Percentiles rank a stretch among this genome's conserved stretches.
Evolutionary conservation across 345 rosid species (phyloP).

Genomic region (Aurinia saxatilis): DNA sequence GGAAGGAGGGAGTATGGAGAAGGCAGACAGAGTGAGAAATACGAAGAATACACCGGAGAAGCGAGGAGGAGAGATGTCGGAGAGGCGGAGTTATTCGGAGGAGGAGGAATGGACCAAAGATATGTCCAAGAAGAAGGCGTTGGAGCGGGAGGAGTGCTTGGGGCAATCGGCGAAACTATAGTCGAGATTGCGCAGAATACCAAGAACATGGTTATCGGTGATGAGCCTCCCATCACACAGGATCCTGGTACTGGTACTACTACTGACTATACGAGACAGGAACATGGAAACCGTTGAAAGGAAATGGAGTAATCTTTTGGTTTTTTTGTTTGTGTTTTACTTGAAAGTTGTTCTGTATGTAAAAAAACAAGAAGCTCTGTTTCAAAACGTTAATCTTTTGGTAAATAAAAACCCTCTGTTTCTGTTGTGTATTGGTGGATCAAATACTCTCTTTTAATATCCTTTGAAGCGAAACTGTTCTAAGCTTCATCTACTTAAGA

Average conservation of each 20-base stretch:
- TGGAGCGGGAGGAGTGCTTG: constrained; percentile 38
- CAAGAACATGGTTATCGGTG: constrained; percentile 42
- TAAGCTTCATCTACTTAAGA: no score
- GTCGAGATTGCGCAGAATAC: constrained; percentile 61
- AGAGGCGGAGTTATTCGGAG: background rate
- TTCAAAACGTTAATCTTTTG: background rate
- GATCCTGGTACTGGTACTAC: constrained; percentile 2
- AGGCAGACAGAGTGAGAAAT: background rate
- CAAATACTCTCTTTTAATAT: no score
- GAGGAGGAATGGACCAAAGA: constrained; percentile 15
- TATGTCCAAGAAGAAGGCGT: constrained; percentile 11
- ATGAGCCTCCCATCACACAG: constrained; percentile 4
- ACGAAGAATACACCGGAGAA: background rate
- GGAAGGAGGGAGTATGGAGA: background rate
- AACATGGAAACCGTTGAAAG: constrained; percentile 20
- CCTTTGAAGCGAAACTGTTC: no score
- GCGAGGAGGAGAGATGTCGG: background rate
- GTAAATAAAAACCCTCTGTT: constrained; percentile 5
- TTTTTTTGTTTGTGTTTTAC: background rate
- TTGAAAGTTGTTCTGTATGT: background rate
- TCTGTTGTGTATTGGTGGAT: background rate
- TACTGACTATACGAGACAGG: constrained; percentile 8
- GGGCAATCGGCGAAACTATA: constrained; percentile 73
- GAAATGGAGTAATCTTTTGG: background rate
- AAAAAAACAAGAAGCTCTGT: constrained; percentile 15